phyloP scores from a whole-genome alignment of 306 rosid species.

The Lathyrus sativus region DNA sequence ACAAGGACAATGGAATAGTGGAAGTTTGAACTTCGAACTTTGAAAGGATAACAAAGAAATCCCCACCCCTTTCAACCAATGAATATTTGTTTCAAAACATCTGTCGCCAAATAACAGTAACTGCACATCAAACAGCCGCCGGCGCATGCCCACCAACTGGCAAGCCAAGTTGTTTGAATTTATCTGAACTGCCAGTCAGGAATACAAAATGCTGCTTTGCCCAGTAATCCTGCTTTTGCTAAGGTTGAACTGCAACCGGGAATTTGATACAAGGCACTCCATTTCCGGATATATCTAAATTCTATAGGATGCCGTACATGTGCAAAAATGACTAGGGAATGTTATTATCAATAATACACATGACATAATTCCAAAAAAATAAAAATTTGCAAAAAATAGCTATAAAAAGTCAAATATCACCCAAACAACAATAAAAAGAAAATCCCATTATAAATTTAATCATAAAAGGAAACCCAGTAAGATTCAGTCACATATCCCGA shows the following conservation, averaged over 20 bases:
- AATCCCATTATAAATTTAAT: slow-evolving; percentile 24
- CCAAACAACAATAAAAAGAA: slow-evolving; percentile 11
- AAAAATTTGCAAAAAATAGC: slow-evolving; percentile 24
- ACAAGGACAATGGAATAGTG: slow-evolving; percentile 18
- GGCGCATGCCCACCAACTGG: slow-evolving; percentile 44
- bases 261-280: slow-evolving; percentile 62
- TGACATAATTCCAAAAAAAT: slow-evolving; percentile 13
- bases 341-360: slow-evolving; percentile 29
- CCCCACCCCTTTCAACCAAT: slow-evolving; percentile 33
- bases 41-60: slow-evolving; percentile 36
- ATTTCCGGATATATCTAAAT: slow-evolving; percentile 53
- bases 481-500: slow-evolving; percentile 11
- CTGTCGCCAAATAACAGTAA: slow-evolving; percentile 38
- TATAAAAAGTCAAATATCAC: slow-evolving; percentile 25
- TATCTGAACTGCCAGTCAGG: slow-evolving; percentile 50
- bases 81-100: slow-evolving; percentile 33
- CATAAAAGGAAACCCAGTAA: slow-evolving; percentile 19
- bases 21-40: slow-evolving; percentile 33
- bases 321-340: slow-evolving; percentile 39
- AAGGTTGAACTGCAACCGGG: slow-evolving; percentile 74
- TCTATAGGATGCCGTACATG: slow-evolving; percentile 47
- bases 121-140: slow-evolving; percentile 40
- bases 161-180: slow-evolving; percentile 48
- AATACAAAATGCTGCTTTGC: slow-evolving; percentile 46
- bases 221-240: slow-evolving; percentile 54